Conservation (phyloP, 2,329 filamentous ascomycete species). For the Penicillium sp. region DNA sequence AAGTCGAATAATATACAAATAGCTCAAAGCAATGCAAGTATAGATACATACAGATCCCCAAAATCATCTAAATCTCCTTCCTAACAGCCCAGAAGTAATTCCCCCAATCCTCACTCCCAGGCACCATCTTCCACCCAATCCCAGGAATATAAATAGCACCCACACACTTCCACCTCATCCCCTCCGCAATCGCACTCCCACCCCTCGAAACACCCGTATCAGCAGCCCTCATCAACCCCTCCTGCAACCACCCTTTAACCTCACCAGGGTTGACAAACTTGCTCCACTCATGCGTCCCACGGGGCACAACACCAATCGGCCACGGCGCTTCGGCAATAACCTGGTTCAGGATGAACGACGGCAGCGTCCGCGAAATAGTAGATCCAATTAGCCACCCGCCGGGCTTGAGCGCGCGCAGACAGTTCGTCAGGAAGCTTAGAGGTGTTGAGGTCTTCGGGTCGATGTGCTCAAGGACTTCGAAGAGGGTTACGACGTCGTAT, state of each 20-base stretch:
- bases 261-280: constrained; percentile 90
- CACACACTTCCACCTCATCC: constrained; percentile 56
- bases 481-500: constrained; percentile 76
- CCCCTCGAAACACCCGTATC: constrained; percentile 20
- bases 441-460: constrained; percentile 67
- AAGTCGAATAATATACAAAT: background rate
- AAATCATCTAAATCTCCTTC: constrained; percentile 35
- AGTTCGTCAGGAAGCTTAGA: constrained; percentile 52
- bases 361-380: constrained; percentile 83
- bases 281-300: constrained; percentile 88
- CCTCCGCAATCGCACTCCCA: constrained; percentile 23
- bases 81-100: constrained; percentile 94
- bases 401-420: constrained; percentile 60
- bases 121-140: constrained; percentile 76
- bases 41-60: background rate
- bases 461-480: constrained; percentile 94
- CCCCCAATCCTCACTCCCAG: constrained; percentile 71
- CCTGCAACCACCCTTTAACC: constrained; percentile 37
- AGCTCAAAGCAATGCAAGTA: background rate
- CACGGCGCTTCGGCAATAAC: constrained; percentile 75
- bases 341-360: constrained; percentile 86
- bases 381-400: constrained; percentile 89
- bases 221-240: constrained; percentile 45
- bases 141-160: constrained; percentile 87
- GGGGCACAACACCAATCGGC: constrained; percentile 65